Evolutionary conservation across 805 yeast genomes (phyloP).

Genomic region (Candida takata): DNA sequence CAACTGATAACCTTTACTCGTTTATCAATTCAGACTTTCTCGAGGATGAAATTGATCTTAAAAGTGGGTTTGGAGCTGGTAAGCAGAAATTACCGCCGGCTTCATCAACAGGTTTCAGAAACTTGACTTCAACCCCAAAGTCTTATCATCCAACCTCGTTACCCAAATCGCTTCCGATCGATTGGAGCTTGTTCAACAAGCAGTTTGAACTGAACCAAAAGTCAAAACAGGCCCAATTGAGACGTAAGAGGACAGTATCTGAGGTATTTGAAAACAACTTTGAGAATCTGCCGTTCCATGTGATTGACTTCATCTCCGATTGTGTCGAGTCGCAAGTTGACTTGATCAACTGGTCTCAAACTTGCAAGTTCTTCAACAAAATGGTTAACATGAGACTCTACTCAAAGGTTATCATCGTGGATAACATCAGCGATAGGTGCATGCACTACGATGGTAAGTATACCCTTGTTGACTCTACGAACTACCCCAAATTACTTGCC

Average conservation of each 20-base stretch:
- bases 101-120: slow-evolving; percentile 15
- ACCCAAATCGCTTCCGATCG: slow-evolving; percentile 23
- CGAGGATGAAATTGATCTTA: slow-evolving; percentile 9
- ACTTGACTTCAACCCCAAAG: slow-evolving; percentile 22
- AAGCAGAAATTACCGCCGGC: not conserved
- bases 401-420: slow-evolving; percentile 21
- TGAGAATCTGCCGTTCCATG: slow-evolving; percentile 24
- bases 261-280: slow-evolving; percentile 16
- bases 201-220: slow-evolving; percentile 21
- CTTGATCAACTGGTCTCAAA: slow-evolving; percentile 19
- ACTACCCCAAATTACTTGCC: slow-evolving; percentile 23
- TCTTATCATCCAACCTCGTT: slow-evolving; percentile 19
- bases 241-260: slow-evolving; percentile 1
- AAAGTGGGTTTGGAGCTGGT: slow-evolving; percentile 1
- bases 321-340: slow-evolving; percentile 24
- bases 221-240: slow-evolving; percentile 7
- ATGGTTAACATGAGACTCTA: slow-evolving; percentile 23
- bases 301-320: slow-evolving; percentile 23
- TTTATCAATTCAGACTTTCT: slow-evolving; percentile 22
- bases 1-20: too few relatives aligned
- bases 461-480: slow-evolving; percentile 18
- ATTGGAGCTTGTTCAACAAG: slow-evolving; percentile 25
- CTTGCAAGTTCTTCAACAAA: slow-evolving; percentile 22
- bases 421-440: slow-evolving; percentile 16
- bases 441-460: slow-evolving; percentile 19